Evolutionary conservation across 306 rosid species (phyloP).

Genomic region (Sechiopsis laciniata): DNA sequence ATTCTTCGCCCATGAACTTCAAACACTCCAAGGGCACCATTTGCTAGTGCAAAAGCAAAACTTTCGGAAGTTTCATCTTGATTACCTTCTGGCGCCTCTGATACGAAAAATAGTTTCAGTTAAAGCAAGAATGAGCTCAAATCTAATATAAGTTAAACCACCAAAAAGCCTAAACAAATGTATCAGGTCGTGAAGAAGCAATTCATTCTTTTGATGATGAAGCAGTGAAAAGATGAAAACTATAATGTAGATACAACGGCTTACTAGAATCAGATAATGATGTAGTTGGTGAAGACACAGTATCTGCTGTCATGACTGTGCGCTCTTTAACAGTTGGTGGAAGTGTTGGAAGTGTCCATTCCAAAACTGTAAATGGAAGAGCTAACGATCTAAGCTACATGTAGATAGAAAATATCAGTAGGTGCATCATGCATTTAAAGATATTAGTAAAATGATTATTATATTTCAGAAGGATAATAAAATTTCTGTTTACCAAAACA

Average conservation of each 20-base stretch:
- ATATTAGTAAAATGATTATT: conserved; percentile 21
- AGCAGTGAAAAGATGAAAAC: conserved; percentile 7
- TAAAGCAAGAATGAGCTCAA: conserved; percentile 22
- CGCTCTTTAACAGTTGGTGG: conserved; percentile 56
- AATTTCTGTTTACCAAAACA: conserved; percentile 2
- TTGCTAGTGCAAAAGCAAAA: conserved; percentile 87
- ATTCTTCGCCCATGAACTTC: conserved; percentile 92
- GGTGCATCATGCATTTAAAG: conserved; percentile 21
- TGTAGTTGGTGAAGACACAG: conserved; percentile 37
- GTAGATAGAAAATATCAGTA: conserved; percentile 52
- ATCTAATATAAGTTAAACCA: conserved; percentile 23
- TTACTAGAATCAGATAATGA: conserved; percentile 64
- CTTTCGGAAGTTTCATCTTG: conserved; percentile 84
- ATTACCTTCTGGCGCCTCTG: conserved; percentile 68
- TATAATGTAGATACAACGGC: conserved; percentile 28
- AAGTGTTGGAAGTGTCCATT: conserved; percentile 97
- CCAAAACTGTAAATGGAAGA: conserved; percentile 98
- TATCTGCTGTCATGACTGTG: conserved; percentile 35
- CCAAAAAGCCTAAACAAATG: conserved; percentile 6
- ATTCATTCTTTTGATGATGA: conserved; percentile 3
- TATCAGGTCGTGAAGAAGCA: neutral
- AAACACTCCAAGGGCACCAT: conserved; percentile 98
- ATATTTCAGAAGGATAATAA: neutral
- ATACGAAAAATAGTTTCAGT: conserved; percentile 28
- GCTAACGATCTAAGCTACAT: conserved; percentile 99